Evolutionary conservation across 257 asterid genomes (phyloP).

Genomic region (Primulina eburnea): DNA sequence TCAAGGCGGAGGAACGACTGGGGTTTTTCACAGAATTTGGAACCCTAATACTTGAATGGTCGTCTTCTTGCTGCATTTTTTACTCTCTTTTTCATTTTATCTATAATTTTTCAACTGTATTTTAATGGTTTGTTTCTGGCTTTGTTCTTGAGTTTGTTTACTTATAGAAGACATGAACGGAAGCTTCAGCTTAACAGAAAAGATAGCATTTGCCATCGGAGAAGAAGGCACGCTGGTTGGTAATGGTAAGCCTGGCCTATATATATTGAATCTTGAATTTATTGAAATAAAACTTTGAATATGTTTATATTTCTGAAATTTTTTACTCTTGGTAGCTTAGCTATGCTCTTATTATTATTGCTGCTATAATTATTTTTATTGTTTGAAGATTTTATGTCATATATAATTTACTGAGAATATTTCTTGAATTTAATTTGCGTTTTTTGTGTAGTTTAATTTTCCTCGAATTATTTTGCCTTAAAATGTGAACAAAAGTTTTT

Average conservation of each 20-base stretch:
- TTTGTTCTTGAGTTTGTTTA: conserved; percentile 7
- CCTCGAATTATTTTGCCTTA: background rate
- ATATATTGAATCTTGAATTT: no score
- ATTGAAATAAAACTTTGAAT: no score
- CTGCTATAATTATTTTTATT: no score
- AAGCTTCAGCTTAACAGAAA: conserved; percentile 11
- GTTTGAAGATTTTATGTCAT: no score
- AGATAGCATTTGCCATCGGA: background rate
- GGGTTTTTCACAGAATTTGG: background rate
- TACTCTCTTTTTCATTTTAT: conserved; percentile 7
- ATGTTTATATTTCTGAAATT: no score
- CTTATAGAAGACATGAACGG: conserved; percentile 13
- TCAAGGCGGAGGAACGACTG: background rate
- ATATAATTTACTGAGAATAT: no score
- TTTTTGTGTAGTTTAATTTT: no score
- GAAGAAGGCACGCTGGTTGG: conserved; percentile 13
- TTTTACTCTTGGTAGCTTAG: background rate
- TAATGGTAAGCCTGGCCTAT: background rate
- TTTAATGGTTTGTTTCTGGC: conserved; percentile 8
- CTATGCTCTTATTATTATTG: background rate
- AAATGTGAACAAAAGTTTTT: no score
- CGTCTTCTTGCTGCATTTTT: background rate
- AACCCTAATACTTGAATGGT: background rate
- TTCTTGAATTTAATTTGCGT: background rate
- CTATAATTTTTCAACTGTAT: conserved; percentile 14